These are phyloP conservation scores for Globisporangium nodosum DNA, from an alignment of 352 stramenopile species.

Conservation along the genomic window DNA sequence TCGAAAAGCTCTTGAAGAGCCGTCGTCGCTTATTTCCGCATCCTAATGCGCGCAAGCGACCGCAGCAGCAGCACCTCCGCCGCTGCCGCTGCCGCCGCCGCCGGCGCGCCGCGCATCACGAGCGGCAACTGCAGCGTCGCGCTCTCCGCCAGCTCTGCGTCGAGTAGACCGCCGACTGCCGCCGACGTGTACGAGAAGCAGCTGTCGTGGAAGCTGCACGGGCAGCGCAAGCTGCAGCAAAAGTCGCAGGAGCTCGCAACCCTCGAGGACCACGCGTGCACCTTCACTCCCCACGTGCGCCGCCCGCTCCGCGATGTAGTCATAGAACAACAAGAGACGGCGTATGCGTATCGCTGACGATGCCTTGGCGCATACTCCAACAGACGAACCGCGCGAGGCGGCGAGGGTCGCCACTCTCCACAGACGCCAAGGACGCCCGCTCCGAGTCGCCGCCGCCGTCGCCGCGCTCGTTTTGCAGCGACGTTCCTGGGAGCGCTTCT, in stretches of 20 bases:
- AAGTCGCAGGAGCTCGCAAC: conserved; percentile 38
- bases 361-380: too few relatives aligned
- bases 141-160: background rate
- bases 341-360: too few relatives aligned
- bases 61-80: conserved; percentile 2
- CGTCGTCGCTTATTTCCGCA: too few relatives aligned
- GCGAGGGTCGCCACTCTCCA: too few relatives aligned
- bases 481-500: background rate
- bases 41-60: conserved; percentile 6
- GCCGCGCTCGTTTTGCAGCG: background rate
- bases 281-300: conserved; percentile 51
- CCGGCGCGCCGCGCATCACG: conserved; percentile 9
- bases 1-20: too few relatives aligned
- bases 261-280: conserved; percentile 43
- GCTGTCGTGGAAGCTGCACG: conserved; percentile 48
- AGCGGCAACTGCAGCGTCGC: conserved; percentile 8
- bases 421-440: too few relatives aligned
- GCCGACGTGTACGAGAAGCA: conserved; percentile 54
- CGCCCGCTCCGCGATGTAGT: too few relatives aligned
- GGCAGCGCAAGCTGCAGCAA: conserved; percentile 41
- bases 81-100: background rate
- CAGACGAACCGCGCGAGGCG: conserved; percentile 3
- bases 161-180: background rate
- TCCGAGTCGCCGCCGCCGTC: background rate
- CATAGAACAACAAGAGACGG: too few relatives aligned